These are phyloP conservation scores for Xylaria scruposa DNA, from an alignment of 495 filamentous ascomycete species.

Conservation along the genomic window DNA sequence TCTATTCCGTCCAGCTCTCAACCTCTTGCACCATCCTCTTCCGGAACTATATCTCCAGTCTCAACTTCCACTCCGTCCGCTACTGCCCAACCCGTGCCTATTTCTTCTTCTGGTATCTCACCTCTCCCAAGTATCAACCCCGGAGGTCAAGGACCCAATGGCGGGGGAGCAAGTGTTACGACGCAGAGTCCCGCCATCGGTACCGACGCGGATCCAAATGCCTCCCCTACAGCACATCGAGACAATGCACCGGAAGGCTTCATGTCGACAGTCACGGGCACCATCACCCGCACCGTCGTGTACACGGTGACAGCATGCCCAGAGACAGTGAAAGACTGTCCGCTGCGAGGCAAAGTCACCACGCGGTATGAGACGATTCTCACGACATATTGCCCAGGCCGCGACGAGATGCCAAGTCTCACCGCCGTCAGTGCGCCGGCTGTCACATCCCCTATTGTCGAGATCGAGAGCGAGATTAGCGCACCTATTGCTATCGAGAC, in stretches of 20 bases:
- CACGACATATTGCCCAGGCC: conserved; percentile 33
- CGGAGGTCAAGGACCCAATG: not conserved
- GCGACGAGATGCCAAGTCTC: conserved; percentile 8
- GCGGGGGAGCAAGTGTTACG: not conserved
- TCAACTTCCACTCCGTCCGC: not conserved
- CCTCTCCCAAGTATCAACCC: not conserved
- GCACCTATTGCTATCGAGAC: not conserved
- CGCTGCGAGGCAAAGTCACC: conserved; percentile 2
- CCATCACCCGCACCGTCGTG: conserved; percentile 28
- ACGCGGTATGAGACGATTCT: conserved; percentile 29
- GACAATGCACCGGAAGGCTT: not conserved
- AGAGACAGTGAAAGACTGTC: conserved; percentile 1
- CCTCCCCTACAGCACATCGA: not conserved
- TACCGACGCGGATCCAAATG: not conserved
- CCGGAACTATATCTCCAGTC: not conserved
- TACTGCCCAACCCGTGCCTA: not conserved
- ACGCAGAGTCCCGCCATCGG: not conserved
- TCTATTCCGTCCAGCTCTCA: not conserved
- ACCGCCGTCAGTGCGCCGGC: not conserved
- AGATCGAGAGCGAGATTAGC: not conserved
- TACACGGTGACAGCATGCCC: conserved; percentile 26
- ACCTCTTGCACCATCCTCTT: not conserved
- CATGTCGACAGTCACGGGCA: conserved; percentile 28
- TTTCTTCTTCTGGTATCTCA: not conserved
- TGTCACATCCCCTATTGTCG: not conserved